Percentiles rank a stretch among this genome's conserved stretches.
phyloP scores from a whole-genome alignment of 257 asterid species.

The Lithospermum erythrorhizon region DNA sequence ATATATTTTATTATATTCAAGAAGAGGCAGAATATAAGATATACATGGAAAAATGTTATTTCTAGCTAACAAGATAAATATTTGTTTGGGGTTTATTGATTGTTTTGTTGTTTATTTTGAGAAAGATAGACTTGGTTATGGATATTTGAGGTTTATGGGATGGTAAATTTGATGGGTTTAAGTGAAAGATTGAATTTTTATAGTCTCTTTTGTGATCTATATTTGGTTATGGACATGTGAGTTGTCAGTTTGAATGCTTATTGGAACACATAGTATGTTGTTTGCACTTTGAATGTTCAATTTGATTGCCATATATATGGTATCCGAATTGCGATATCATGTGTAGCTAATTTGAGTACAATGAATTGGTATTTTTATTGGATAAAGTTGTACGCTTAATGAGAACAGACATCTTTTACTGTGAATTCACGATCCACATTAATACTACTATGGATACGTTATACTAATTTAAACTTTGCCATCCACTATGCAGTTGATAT shows the following conservation, averaged over 20 bases:
- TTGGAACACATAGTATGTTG: background rate
- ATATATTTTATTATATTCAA: no score
- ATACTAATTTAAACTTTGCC: conserved; percentile 3
- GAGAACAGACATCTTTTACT: background rate
- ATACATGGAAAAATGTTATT: no score
- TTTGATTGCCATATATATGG: background rate
- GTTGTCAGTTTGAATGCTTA: background rate
- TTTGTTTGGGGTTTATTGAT: conserved; percentile 1
- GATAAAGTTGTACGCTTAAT: no score
- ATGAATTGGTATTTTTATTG: background rate
- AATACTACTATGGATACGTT: conserved; percentile 6
- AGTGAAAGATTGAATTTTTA: conserved; percentile 10
- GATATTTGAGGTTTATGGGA: conserved; percentile 2
- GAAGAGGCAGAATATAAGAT: no score
- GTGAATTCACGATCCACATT: background rate
- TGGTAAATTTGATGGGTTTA: conserved; percentile 11
- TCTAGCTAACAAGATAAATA: background rate
- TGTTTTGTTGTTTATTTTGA: conserved; percentile 2
- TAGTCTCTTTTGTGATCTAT: background rate
- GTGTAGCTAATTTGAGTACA: background rate
- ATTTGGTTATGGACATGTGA: background rate
- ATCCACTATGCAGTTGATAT: conserved; percentile 62
- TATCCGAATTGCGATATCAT: background rate
- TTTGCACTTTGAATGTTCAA: background rate
- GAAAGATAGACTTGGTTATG: background rate